Conservation (phyloP, 192 early-diverging fungal genomes). For the Podochytrium sp. region DNA sequence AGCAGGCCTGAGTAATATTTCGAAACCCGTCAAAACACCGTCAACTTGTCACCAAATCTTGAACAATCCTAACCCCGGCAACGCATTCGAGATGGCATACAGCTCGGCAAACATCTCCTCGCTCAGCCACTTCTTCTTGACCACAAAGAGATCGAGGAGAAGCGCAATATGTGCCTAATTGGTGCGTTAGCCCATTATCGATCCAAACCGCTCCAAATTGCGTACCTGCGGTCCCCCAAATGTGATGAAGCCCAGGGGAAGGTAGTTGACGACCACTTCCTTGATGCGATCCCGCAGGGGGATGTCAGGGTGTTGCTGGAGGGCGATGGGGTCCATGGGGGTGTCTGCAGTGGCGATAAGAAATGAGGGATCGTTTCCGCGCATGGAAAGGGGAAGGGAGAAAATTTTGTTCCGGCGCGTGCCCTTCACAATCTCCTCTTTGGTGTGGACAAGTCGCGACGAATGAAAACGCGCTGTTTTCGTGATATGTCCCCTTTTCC, state of each 20-base stretch:
- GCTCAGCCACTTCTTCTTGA: conserved; percentile 53
- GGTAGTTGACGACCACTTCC: conserved; percentile 37
- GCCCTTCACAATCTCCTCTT: no score
- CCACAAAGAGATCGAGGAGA: conserved; percentile 59
- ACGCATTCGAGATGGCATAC: conserved; percentile 64
- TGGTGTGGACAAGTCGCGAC: no score
- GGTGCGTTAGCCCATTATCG: not conserved
- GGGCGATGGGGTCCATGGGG: no score
- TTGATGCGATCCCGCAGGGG: conserved; percentile 19
- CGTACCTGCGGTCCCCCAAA: conserved; percentile 63
- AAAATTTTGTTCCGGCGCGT: no score
- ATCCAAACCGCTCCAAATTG: conserved; percentile 34
- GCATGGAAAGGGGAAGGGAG: no score
- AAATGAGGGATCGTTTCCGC: no score
- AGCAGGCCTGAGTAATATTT: conserved; percentile 24
- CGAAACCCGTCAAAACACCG: no score
- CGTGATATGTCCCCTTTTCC: no score
- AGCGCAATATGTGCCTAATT: conserved; percentile 56
- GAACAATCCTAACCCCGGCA: conserved; percentile 51
- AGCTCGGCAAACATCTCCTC: conserved; percentile 66
- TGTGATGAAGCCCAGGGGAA: conserved; percentile 59
- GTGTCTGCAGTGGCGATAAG: no score
- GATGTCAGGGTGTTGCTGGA: not conserved
- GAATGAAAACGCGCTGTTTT: no score
- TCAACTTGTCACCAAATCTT: no score